Percentiles rank a stretch among this genome's conserved stretches.
These are phyloP conservation scores for Candida sojae DNA, from an alignment of 1,139 yeast genomes.

Conservation along the genomic window DNA sequence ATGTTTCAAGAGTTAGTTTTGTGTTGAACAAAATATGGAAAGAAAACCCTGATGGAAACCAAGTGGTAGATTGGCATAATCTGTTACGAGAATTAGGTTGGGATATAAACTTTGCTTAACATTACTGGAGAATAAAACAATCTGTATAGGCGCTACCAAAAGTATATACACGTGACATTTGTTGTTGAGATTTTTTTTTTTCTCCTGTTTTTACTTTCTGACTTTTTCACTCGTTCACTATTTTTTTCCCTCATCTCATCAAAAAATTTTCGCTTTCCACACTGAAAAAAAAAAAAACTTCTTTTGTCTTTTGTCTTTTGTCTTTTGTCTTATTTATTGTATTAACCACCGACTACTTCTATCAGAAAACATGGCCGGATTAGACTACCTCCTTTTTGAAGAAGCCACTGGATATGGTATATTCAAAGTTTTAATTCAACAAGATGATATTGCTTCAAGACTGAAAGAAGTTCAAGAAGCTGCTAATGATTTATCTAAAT, in stretches of 20 bases:
- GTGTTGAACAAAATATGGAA: conserved; percentile 58
- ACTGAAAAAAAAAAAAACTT: conserved; percentile 7
- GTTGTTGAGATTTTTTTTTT: background rate
- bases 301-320: background rate
- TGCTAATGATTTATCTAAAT: conserved; percentile 80
- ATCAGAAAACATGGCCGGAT: conserved; percentile 50
- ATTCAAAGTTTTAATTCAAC: conserved; percentile 91
- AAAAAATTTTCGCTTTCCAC: conserved; percentile 12
- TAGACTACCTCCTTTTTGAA: conserved; percentile 93
- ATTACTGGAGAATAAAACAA: background rate
- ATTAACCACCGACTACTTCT: background rate
- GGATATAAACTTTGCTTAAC: conserved; percentile 74
- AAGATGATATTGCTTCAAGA: conserved; percentile 91
- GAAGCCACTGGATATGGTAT: conserved; percentile 99
- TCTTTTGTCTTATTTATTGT: conserved; percentile 1
- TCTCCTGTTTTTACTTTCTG: background rate
- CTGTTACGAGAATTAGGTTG: conserved; percentile 68
- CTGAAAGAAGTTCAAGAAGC: conserved; percentile 94
- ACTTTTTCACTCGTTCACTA: background rate
- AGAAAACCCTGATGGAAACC: conserved; percentile 37
- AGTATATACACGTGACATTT: conserved; percentile 3
- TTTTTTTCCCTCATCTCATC: conserved; percentile 8
- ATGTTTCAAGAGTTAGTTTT: conserved; percentile 58
- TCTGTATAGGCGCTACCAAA: no score
- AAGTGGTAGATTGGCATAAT: conserved; percentile 62